A percentile compares a stretch with the other conserved stretches of the same genome.
These are phyloP conservation scores for Niebla homalea DNA, from an alignment of 495 filamentous ascomycete species.

Conservation along the genomic window DNA sequence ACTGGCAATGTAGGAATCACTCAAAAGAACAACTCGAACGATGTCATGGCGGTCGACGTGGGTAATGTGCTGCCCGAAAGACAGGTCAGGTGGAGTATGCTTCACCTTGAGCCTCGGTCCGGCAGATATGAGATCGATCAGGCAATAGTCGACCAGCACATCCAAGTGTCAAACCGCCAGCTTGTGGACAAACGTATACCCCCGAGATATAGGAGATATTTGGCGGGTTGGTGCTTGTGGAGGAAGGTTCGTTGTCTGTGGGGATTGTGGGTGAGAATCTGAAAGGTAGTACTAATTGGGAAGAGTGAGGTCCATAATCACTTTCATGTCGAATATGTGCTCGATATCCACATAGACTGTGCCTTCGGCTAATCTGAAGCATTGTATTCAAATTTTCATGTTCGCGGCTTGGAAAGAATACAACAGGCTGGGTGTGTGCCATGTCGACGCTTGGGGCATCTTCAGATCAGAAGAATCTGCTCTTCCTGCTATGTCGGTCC, in stretches of 20 bases:
- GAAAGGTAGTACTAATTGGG: slow-evolving; percentile 47
- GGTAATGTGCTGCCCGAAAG: slow-evolving; percentile 37
- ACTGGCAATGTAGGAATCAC: slow-evolving; percentile 40
- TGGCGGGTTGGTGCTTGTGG: slow-evolving; percentile 48
- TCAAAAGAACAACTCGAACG: neutral
- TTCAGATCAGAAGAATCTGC: no score
- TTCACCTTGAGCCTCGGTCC: slow-evolving; percentile 39
- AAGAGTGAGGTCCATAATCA: slow-evolving; percentile 19
- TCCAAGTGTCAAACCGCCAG: slow-evolving; percentile 45
- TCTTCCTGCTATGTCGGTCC: no score
- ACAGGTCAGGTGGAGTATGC: slow-evolving; percentile 53
- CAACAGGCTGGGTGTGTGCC: no score
- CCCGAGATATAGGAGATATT: slow-evolving; percentile 45
- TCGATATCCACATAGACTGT: no score
- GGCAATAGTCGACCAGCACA: slow-evolving; percentile 46
- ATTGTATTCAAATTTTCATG: no score
- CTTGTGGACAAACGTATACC: slow-evolving; percentile 45
- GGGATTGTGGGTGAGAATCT: slow-evolving; percentile 50
- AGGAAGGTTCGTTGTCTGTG: slow-evolving; percentile 46
- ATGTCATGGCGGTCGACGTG: neutral
- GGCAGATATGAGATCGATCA: slow-evolving; percentile 52
- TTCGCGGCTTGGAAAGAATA: no score
- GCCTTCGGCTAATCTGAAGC: no score
- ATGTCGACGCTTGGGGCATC: no score
- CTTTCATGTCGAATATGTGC: no score